Evolutionary conservation across 2,329 filamentous ascomycete genomes (phyloP), one percentile per base, ranked within the genome.

Genomic region (Fusarium sublunatum): DNA sequence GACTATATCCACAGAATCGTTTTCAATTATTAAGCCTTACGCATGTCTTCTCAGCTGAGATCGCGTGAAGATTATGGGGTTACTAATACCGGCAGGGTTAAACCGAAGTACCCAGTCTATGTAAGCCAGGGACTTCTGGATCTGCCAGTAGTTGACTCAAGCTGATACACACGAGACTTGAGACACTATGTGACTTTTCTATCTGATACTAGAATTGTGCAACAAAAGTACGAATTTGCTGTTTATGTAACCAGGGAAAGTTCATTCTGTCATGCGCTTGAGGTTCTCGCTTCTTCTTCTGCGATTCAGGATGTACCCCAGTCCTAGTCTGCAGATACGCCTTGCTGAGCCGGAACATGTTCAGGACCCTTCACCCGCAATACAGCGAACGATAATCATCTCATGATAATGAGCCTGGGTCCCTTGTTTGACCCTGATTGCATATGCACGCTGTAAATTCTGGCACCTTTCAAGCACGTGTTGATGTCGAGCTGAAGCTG

Each of bases 321-420:
- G 49, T 48, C 39, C 40, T n/a, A 36, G 36, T 36, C 32, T 57
- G 32, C 47, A 58, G 48, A 38, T 39, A 38, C 44, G 54, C 35
- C 60, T 44, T 53, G 45, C 34, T 43, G 34, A 49, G 45, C 35
- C 44, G 28, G 45, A 39, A 41, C 31, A 28, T 28, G 26, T 19
- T 19, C 45, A 48, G 56, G 52, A 40, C 51, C 53, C 35, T 40
- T 55, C 26, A 45, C 53, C 19, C 53, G 52, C 61, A 26, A 50
- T 56, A 59, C 61, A 66, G 65, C 52, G 57, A 63, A 70, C 62
- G 65, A 67, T 67, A 48, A 69, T 71, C 69, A 69, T 66, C 67
- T 67, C 53, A 71, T 71, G 60, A 71, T 70, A 58, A 54, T 41
- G 64, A 55, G 57, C 57, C 55, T 54, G 52, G 61, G 48, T 54